A percentile compares a stretch with the other conserved stretches of the same genome.
Conservation (phyloP, 352 stramenopile species). For the Paralagenidium karlingii region DNA sequence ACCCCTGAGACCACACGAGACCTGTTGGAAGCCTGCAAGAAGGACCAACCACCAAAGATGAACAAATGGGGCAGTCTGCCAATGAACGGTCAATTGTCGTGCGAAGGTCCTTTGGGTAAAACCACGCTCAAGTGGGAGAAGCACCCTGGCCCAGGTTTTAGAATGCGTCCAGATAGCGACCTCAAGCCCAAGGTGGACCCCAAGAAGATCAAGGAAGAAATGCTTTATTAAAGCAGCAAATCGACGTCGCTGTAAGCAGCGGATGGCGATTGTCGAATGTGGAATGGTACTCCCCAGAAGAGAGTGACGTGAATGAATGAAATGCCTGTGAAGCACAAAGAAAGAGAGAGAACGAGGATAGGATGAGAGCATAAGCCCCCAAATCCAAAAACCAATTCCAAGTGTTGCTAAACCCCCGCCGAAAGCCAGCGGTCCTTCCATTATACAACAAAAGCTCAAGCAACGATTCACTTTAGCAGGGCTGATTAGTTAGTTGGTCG, state of each 20-base stretch:
- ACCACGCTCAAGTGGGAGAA: constrained; percentile 86
- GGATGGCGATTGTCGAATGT: too few species aligned
- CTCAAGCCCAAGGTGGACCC: constrained; percentile 92
- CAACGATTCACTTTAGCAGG: too few species aligned
- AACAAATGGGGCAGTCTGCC: constrained; percentile 97
- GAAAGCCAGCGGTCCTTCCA: too few species aligned
- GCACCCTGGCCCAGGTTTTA: constrained; percentile 70
- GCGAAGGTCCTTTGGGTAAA: constrained; percentile 95
- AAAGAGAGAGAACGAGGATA: too few species aligned
- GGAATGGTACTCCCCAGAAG: too few species aligned
- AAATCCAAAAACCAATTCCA: too few species aligned
- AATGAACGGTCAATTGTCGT: constrained; percentile 99
- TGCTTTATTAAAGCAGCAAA: constrained; percentile 74
- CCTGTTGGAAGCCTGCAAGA: constrained; percentile 95
- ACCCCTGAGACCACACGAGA: constrained; percentile 95
- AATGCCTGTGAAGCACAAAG: too few species aligned
- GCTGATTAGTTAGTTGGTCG: constrained; percentile 23
- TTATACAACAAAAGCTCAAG: too few species aligned
- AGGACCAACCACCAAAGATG: constrained; percentile 86
- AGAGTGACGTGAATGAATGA: too few species aligned
- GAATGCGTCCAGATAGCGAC: constrained; percentile 84
- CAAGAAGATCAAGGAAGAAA: constrained; percentile 83
- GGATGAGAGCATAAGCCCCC: too few species aligned
- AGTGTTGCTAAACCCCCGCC: too few species aligned
- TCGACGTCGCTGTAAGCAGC: too few species aligned